Conservation (phyloP, 257 asterid genomes). For the Solanum commersonii region DNA sequence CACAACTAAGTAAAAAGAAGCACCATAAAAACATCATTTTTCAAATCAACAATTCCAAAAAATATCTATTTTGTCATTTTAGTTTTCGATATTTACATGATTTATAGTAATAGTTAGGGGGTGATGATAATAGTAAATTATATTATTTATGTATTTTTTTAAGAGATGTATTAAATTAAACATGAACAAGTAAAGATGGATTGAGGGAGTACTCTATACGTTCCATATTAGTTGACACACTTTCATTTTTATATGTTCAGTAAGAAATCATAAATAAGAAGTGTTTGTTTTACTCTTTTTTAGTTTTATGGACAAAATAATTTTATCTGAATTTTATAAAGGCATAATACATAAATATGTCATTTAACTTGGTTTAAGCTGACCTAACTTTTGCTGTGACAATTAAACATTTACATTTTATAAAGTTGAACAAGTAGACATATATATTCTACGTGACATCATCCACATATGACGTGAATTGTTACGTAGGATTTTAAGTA, state of each 20-base stretch:
- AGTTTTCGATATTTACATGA: background rate
- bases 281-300: background rate
- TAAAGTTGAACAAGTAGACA: no score
- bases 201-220: background rate
- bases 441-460: background rate
- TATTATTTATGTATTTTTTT: no score
- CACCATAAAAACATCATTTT: background rate
- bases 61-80: background rate
- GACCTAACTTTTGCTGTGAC: background rate
- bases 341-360: background rate
- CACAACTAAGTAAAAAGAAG: background rate
- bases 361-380: no score
- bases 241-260: background rate
- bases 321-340: no score
- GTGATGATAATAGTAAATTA: background rate
- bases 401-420: no score
- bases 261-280: background rate
- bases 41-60: background rate
- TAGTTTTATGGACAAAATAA: no score
- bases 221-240: background rate
- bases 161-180: background rate
- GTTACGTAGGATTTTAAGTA: accelerated
- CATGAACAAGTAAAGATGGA: background rate
- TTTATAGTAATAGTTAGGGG: background rate
- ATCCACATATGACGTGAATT: no score